Evolutionary conservation across 495 filamentous ascomycete genomes (phyloP).

Genomic region (Daldinia concentrica): DNA sequence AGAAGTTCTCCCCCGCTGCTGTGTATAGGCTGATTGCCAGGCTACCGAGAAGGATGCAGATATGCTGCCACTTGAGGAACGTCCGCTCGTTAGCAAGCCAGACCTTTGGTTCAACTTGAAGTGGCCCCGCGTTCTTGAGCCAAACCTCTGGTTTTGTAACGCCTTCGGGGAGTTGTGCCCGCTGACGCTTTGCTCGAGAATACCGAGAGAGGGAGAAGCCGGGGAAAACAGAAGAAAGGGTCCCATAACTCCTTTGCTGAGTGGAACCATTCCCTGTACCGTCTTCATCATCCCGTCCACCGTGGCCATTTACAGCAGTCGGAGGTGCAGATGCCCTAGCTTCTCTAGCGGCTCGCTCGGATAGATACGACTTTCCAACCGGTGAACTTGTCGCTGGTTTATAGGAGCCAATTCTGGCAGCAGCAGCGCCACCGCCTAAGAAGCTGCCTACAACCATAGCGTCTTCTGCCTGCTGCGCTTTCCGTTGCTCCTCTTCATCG

Average conservation of each 20-base stretch:
- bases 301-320: conserved; percentile 31
- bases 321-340: conserved; percentile 40
- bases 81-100: conserved; percentile 99
- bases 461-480: conserved; percentile 81
- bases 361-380: conserved; percentile 61
- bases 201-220: conserved; percentile 78
- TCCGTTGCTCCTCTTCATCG: conserved; percentile 85
- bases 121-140: conserved; percentile 91
- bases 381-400: conserved; percentile 71
- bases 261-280: conserved; percentile 49
- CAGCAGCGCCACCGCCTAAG: conserved; percentile 60
- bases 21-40: conserved; percentile 88
- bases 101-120: conserved; percentile 94
- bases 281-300: conserved; percentile 34
- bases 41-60: conserved; percentile 82
- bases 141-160: conserved; percentile 82
- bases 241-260: conserved; percentile 54
- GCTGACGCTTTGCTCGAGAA: conserved; percentile 61
- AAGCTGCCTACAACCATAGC: conserved; percentile 91
- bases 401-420: conserved; percentile 51
- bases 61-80: conserved; percentile 97
- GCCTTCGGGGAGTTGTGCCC: conserved; percentile 73
- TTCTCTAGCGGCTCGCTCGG: conserved; percentile 57
- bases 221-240: conserved; percentile 69
- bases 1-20: conserved; percentile 76